These are phyloP conservation scores for Pythium pyrilobum DNA, from an alignment of 352 stramenopile genomes.

Conservation along the genomic window DNA sequence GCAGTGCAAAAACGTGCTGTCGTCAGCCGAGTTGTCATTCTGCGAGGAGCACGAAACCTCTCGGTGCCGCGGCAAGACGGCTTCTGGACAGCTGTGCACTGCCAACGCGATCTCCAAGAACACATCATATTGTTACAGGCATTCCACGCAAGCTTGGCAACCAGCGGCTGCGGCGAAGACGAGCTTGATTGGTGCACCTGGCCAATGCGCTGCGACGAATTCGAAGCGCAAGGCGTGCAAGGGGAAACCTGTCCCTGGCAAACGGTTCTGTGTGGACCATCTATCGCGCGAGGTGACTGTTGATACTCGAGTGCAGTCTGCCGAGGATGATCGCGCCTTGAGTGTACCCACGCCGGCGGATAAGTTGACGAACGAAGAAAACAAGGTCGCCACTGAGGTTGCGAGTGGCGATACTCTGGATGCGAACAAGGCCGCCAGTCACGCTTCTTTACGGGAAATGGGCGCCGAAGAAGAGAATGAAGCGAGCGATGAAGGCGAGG, in stretches of 20 bases:
- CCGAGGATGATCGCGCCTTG: no score
- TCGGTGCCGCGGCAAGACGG: constrained; percentile 20
- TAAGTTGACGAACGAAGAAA: no score
- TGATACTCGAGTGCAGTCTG: no score
- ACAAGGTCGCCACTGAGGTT: neutral
- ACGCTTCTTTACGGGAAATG: no score
- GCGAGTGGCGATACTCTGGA: no score
- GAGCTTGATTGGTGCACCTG: neutral
- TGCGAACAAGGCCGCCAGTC: no score
- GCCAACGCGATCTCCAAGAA: constrained; percentile 24
- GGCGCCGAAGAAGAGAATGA: neutral
- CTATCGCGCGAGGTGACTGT: no score
- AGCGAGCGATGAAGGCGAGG: neutral
- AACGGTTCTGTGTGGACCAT: constrained; percentile 41
- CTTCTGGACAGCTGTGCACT: constrained; percentile 27
- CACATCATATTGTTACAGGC: constrained; percentile 5
- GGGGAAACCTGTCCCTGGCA: constrained; percentile 18
- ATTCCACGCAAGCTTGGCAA: neutral
- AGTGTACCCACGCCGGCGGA: no score
- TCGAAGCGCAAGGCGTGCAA: constrained; percentile 47
- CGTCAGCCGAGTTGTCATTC: constrained; percentile 26
- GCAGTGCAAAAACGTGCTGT: constrained; percentile 35
- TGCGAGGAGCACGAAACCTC: constrained; percentile 28
- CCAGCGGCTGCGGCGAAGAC: neutral
- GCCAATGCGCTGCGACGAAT: constrained; percentile 17